phyloP scores from a whole-genome alignment of 495 filamentous ascomycete species.

The Penicillium dipodomyicola region DNA sequence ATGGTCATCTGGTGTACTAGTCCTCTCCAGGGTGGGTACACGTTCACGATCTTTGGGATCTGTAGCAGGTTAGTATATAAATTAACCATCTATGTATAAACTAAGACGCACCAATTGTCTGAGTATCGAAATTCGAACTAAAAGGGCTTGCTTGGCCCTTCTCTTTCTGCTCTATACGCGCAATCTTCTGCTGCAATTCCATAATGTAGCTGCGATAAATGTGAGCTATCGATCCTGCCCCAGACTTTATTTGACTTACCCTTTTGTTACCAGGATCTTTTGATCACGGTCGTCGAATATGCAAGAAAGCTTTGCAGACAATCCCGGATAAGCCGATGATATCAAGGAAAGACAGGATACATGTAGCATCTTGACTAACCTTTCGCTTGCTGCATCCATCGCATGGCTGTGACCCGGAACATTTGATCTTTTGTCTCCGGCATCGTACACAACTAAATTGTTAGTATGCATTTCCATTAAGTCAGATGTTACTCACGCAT shows the following conservation, averaged over 20 bases:
- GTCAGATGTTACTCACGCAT: slow-evolving; percentile 30
- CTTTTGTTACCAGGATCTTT: slow-evolving; percentile 43
- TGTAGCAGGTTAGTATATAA: slow-evolving; percentile 11
- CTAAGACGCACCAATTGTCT: neutral
- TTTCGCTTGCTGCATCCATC: slow-evolving; percentile 42
- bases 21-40: slow-evolving; percentile 12
- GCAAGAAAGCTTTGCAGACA: slow-evolving; percentile 28
- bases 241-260: slow-evolving; percentile 20
- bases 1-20: slow-evolving; percentile 9
- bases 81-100: too few species aligned
- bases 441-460: slow-evolving; percentile 41
- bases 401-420: slow-evolving; percentile 43
- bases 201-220: slow-evolving; percentile 32
- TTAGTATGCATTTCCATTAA: neutral
- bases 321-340: too few species aligned
- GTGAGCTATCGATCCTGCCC: neutral
- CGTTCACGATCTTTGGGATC: slow-evolving; percentile 22
- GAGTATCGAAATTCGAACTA: slow-evolving; percentile 14
- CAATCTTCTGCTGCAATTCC: slow-evolving; percentile 37
- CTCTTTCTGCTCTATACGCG: slow-evolving; percentile 25
- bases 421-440: slow-evolving; percentile 48
- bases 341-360: too few species aligned
- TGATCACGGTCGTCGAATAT: slow-evolving; percentile 42
- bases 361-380: too few species aligned
- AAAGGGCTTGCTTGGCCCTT: slow-evolving; percentile 15